phyloP scores from a whole-genome alignment of 1,284 basidiomycete species.

The Entoloma clypeatum region DNA sequence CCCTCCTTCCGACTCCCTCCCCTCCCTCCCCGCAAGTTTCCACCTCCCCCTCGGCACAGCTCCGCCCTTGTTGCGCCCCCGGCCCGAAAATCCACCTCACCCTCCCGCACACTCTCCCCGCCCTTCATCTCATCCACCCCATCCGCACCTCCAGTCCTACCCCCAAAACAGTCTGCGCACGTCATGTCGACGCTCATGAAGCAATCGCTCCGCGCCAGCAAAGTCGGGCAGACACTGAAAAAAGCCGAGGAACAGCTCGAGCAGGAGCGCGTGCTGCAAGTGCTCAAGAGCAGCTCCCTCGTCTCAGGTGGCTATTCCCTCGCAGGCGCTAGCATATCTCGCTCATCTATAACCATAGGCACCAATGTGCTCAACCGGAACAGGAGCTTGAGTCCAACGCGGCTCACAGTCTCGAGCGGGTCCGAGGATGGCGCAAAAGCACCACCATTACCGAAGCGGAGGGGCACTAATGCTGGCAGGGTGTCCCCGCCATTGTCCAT shows the following conservation, averaged over 20 bases:
- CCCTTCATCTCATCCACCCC: slow-evolving; percentile 1
- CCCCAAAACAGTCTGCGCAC: slow-evolving; percentile 30
- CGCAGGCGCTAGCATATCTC: slow-evolving; percentile 23
- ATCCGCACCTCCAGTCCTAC: slow-evolving; percentile 2
- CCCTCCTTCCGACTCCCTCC: slow-evolving; percentile 17
- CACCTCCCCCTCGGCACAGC: slow-evolving; percentile 15
- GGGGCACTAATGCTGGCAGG: slow-evolving; percentile 19
- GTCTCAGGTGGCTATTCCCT: slow-evolving; percentile 30
- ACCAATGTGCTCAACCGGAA: slow-evolving; percentile 25
- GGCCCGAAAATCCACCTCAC: slow-evolving; percentile 10
- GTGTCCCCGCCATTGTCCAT: slow-evolving; percentile 38
- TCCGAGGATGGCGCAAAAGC: slow-evolving; percentile 12
- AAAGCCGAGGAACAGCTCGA: slow-evolving; percentile 64
- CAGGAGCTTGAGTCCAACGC: slow-evolving; percentile 19
- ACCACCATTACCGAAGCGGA: slow-evolving; percentile 18
- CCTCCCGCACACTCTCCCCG: slow-evolving; percentile 7
- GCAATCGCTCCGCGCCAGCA: slow-evolving; percentile 66
- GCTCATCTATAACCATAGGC: slow-evolving; percentile 31
- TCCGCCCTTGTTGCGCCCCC: slow-evolving; percentile 10
- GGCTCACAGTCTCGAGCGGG: slow-evolving; percentile 9
- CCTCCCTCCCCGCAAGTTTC: slow-evolving; percentile 20
- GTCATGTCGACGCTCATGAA: slow-evolving; percentile 58
- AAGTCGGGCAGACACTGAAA: slow-evolving; percentile 63
- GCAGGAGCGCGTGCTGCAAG: slow-evolving; percentile 63
- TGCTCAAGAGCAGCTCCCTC: slow-evolving; percentile 52